Evolutionary conservation across 2,329 filamentous ascomycete genomes (phyloP), one percentile per base, ranked within the genome.

Genomic region (Apiospora hydei): DNA sequence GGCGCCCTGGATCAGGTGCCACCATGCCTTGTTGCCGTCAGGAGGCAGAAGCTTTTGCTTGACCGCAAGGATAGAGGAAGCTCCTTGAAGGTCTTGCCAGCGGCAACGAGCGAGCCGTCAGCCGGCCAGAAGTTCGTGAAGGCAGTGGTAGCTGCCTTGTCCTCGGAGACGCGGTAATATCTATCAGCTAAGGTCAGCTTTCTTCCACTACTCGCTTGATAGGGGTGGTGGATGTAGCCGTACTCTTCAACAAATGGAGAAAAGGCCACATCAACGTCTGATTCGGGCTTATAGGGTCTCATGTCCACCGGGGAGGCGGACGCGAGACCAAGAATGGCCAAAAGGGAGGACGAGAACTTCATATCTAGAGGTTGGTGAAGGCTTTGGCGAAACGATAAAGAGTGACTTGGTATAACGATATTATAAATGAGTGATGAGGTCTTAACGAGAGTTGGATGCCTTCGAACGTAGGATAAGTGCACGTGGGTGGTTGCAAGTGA

Each of bases 1-100:
- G 61, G 73, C 69, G 43, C 71, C 70, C 21, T 71, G n/a, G 34
- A 74, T 74, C 3, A 70, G 57, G 16, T 74, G 73, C 73, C 73
- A 74, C 73, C 73, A 74, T 14, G 71, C 61, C 49, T 74, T 74
- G 71, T 73, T 74, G 26, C 73, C 73, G 10, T 67, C 68, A 21
- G 68, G 71, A 1, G 73, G 71, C n/a, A 74, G 49, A 7, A 74
- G 73, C 2, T 47, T 64, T 67, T 73, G 69, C 68, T 73, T 73
- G 34, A 74, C 67, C 18, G 14, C 71, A 5, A 71, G 69, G 24
- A 74, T 74, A 1, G 46, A 49, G 8, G 69, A 43, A 18, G 68
- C 51, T 0, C 68, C 53, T 69, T 30, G 34, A 69, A 73, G 2
- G 34, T n/a, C 5, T 69, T 68, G 1, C 73, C 71, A 1, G 64